Conservation (phyloP, 2,329 filamentous ascomycete species). For the Thelonectria olida region DNA sequence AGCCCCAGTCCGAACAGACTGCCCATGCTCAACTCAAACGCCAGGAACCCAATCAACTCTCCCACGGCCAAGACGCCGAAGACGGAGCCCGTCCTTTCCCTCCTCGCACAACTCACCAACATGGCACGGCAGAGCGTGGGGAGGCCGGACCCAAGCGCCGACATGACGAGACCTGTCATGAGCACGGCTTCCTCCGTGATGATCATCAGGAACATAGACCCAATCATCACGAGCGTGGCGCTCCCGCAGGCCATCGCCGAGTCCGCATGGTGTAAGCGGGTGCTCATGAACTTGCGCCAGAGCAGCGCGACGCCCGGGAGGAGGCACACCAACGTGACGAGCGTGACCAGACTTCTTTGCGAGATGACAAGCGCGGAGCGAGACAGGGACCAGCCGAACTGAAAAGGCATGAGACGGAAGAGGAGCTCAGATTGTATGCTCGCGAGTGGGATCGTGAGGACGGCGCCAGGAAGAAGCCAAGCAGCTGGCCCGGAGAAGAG, state of each 20-base stretch:
- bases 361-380: slow-evolving; percentile 36
- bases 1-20: slow-evolving; percentile 37
- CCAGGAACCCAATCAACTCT: slow-evolving; percentile 36
- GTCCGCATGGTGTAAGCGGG: slow-evolving; percentile 20
- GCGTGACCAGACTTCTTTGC: slow-evolving; percentile 31
- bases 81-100: slow-evolving; percentile 31
- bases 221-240: slow-evolving; percentile 32
- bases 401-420: slow-evolving; percentile 37
- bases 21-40: slow-evolving; percentile 32
- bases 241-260: slow-evolving; percentile 30
- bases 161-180: slow-evolving; percentile 31
- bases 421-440: slow-evolving; percentile 34
- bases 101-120: slow-evolving; percentile 25
- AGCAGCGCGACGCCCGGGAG: slow-evolving; percentile 28
- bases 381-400: slow-evolving; percentile 36
- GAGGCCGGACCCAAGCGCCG: slow-evolving; percentile 37
- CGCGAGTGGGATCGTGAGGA: slow-evolving; percentile 34
- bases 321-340: slow-evolving; percentile 35
- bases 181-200: slow-evolving; percentile 30
- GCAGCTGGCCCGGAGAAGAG: slow-evolving; percentile 32
- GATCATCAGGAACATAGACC: slow-evolving; percentile 37
- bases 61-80: slow-evolving; percentile 38
- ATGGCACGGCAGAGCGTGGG: slow-evolving; percentile 39
- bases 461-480: slow-evolving; percentile 35
- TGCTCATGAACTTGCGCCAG: slow-evolving; percentile 13